Conservation (phyloP, 805 yeast genomes). For the Ogataea haglerorum region DNA sequence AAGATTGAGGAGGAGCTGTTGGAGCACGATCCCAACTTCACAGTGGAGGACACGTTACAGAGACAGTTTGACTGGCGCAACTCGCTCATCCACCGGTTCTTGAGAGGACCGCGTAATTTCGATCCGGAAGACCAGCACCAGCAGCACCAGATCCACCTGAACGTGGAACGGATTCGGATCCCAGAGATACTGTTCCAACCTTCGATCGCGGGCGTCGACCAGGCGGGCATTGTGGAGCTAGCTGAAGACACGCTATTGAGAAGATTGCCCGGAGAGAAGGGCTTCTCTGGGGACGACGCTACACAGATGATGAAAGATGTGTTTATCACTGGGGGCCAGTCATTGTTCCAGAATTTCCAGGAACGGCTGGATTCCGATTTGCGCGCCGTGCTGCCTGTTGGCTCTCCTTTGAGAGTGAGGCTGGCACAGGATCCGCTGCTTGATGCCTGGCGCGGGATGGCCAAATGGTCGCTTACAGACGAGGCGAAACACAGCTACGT, state of each 20-base stretch:
- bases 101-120: slow-evolving; percentile 87
- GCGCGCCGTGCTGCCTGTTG: slow-evolving; percentile 65
- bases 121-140: slow-evolving; percentile 81
- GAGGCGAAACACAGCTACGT: slow-evolving; percentile 46
- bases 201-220: slow-evolving; percentile 89
- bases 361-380: slow-evolving; percentile 70
- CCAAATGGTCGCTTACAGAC: slow-evolving; percentile 59
- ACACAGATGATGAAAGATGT: slow-evolving; percentile 56
- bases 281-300: slow-evolving; percentile 50
- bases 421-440: slow-evolving; percentile 62
- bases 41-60: slow-evolving; percentile 79
- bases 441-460: slow-evolving; percentile 96
- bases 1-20: slow-evolving; percentile 72
- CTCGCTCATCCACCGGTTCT: slow-evolving; percentile 73
- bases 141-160: slow-evolving; percentile 85
- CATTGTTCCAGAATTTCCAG: slow-evolving; percentile 60
- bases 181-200: slow-evolving; percentile 95
- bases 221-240: slow-evolving; percentile 86
- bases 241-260: slow-evolving; percentile 61
- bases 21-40: slow-evolving; percentile 80
- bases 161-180: slow-evolving; percentile 84
- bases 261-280: slow-evolving; percentile 51
- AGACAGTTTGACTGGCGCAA: slow-evolving; percentile 82
- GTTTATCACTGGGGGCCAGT: slow-evolving; percentile 84
- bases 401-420: slow-evolving; percentile 56